Base-by-base conservation (phyloP, 768 basidiomycete species). In the Leccinum olivaceopallidum region DNA sequence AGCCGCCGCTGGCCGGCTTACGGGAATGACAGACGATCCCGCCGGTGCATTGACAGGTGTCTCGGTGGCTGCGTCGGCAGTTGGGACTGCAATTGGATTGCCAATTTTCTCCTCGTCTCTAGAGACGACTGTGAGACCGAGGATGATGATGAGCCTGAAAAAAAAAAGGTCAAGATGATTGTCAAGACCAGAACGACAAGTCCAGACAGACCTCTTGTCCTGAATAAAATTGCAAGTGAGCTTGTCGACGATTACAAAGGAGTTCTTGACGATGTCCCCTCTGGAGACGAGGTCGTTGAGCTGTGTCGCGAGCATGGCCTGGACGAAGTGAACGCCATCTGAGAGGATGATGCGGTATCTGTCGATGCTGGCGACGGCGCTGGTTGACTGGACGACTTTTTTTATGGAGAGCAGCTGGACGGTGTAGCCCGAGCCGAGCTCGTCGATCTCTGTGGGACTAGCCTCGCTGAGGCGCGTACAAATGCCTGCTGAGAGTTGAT, bases 281-380 rank as follows among this genome's bases (percentile, higher is more conserved):
- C 85, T 79, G 16, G 87, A 81, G 14, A 95, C 86, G 64, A 93
- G 76, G 7, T 78, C 63, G 68, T 98, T 98, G 50, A 95, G 82
- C 69, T 94, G 90, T 0, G 95, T 98, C 5, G 95, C 92, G 36
- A 98, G 80, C 97, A 99, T 98, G 26, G 91, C 88, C 73, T 98
- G 97, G 53, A 90, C 80, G 72, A 91, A 97, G 65, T 90, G 77
- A 20, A 80, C 79, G 44, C 96, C 95, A 75, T 98, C 96, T 0
- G 94, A 96, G 44, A 98, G 78, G 74, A 98, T 92, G 61, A 96
- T 81, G 62, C 94, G 83, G 74, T 83, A 86, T 59, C 89, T 79
- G 69, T 90, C 88, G 50, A 80, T 64, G 50, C 75, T 8, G 56
- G 73, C 12, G 66, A 61, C 69, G 6, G 77, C 66, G 49, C 68